These are phyloP conservation scores for Candida gorgasii DNA, from an alignment of 805 yeast species.

Conservation along the genomic window DNA sequence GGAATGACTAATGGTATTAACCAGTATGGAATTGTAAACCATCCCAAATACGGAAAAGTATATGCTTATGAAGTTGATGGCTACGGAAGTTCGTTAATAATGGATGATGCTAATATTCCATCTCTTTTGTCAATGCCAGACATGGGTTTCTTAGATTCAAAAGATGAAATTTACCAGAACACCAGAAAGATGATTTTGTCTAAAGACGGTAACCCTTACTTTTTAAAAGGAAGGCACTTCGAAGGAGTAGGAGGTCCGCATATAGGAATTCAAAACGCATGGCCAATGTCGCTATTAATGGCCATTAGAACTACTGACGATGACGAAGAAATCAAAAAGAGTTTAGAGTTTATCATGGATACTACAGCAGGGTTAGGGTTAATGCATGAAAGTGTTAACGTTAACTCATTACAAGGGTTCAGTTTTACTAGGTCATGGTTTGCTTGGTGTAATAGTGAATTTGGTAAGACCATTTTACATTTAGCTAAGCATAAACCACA, in stretches of 20 bases:
- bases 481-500: conserved; percentile 73
- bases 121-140: conserved; percentile 80
- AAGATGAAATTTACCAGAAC: conserved; percentile 67
- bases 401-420: conserved; percentile 47
- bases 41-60: conserved; percentile 70
- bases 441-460: conserved; percentile 92
- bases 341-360: conserved; percentile 51
- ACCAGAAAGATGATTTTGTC: conserved; percentile 76
- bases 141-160: conserved; percentile 56
- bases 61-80: conserved; percentile 92
- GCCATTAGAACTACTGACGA: conserved; percentile 73
- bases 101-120: conserved; percentile 94
- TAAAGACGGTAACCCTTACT: conserved; percentile 77
- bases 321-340: conserved; percentile 61
- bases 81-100: conserved; percentile 66
- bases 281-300: conserved; percentile 88
- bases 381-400: conserved; percentile 81
- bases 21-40: conserved; percentile 64
- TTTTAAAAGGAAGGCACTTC: conserved; percentile 58
- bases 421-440: conserved; percentile 86
- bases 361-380: conserved; percentile 76
- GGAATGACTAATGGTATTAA: conserved; percentile 57
- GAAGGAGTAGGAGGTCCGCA: conserved; percentile 92
- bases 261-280: conserved; percentile 74
- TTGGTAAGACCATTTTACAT: conserved; percentile 82